Conservation (phyloP, 2,329 filamentous ascomycete species). For the Akanthomyces dipterigenus region DNA sequence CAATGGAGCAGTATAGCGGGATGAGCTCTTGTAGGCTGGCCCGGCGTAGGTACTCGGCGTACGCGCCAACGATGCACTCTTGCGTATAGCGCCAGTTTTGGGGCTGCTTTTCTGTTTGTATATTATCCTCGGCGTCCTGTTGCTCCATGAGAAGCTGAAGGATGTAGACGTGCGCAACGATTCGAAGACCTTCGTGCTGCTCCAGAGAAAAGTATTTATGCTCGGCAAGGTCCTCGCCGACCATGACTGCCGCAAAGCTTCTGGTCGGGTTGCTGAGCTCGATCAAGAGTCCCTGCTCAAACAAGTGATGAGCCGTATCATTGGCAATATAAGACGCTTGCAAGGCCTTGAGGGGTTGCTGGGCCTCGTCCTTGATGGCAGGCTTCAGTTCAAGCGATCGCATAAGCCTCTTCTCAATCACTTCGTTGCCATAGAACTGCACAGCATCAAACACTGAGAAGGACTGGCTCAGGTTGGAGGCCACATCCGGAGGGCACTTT, state of each 20-base stretch:
- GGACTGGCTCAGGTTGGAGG: slow-evolving; percentile 48
- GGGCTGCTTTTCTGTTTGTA: slow-evolving; percentile 2
- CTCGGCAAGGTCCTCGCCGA: slow-evolving; percentile 26
- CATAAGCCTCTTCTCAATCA: slow-evolving; percentile 53
- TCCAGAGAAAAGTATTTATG: slow-evolving; percentile 47
- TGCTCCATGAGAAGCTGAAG: slow-evolving; percentile 62
- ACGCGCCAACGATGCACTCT: slow-evolving; percentile 73
- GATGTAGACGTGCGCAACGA: slow-evolving; percentile 59
- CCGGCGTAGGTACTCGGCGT: slow-evolving; percentile 71
- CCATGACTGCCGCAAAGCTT: slow-evolving; percentile 16
- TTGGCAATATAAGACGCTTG: slow-evolving; percentile 69
- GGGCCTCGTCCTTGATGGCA: slow-evolving; percentile 51
- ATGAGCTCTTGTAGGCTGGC: slow-evolving; percentile 70
- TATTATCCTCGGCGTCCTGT: slow-evolving; percentile 28
- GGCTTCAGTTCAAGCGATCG: slow-evolving; percentile 50
- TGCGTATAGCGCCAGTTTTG: slow-evolving; percentile 38
- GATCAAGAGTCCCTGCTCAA: slow-evolving; percentile 47
- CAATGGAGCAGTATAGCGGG: slow-evolving; percentile 79
- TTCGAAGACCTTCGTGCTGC: slow-evolving; percentile 58
- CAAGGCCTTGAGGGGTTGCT: slow-evolving; percentile 63
- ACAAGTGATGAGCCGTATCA: slow-evolving; percentile 50
- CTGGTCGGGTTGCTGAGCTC: not conserved
- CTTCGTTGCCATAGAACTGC: slow-evolving; percentile 49
- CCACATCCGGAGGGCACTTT: slow-evolving; percentile 45
- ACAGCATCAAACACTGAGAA: slow-evolving; percentile 60